Conservation (phyloP, 352 stramenopile species). For the Pythium sp. region DNA sequence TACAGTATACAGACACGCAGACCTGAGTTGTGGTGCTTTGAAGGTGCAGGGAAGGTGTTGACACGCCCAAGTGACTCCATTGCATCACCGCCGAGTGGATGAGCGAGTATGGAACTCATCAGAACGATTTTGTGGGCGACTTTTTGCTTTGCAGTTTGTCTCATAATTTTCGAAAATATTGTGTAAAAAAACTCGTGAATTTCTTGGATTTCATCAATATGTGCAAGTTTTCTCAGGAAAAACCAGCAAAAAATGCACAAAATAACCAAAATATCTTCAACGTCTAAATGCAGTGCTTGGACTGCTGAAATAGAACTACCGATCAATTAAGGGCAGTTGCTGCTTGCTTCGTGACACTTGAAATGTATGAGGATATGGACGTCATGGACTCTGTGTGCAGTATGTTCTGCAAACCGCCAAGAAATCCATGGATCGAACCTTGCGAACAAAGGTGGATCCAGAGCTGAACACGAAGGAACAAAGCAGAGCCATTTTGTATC, state of each 20-base stretch:
- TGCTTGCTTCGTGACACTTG: not conserved
- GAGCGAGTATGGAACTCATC: not conserved
- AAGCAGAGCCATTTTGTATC: not conserved
- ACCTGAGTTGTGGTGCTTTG: not conserved
- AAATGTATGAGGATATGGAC: not conserved
- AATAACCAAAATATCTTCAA: not conserved
- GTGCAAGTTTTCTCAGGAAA: not conserved
- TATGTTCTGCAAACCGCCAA: not conserved
- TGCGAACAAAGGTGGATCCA: not conserved
- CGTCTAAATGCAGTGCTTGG: not conserved
- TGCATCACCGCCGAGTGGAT: not conserved
- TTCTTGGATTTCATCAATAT: not conserved
- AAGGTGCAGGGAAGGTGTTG: not conserved
- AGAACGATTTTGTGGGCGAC: not conserved
- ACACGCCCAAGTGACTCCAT: not conserved
- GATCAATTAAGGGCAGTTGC: not conserved
- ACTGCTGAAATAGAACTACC: not conserved
- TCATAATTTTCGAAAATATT: not conserved
- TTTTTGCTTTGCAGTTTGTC: not conserved
- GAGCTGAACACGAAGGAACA: not conserved
- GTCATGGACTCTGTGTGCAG: not conserved
- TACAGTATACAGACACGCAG: not conserved
- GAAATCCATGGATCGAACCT: not conserved
- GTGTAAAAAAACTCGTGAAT: not conserved
- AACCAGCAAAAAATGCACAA: not conserved